A percentile compares a stretch with the other conserved stretches of the same genome.
Evolutionary conservation across 2,329 filamentous ascomycete species (phyloP).

Genomic region (Cadophora sp.): DNA sequence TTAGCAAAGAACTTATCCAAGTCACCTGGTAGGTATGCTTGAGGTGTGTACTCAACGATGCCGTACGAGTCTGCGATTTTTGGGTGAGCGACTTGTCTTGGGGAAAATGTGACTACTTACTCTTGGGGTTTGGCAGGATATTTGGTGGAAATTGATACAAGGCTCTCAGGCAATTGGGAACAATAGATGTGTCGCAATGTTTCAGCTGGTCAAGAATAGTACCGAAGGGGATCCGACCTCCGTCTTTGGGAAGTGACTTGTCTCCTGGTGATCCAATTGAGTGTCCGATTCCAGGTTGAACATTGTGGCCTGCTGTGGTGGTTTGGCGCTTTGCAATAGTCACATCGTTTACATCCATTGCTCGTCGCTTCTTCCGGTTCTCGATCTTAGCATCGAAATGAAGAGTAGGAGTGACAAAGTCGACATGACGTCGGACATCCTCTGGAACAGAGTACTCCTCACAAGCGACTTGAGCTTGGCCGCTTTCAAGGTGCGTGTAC

Average conservation of each 20-base stretch:
- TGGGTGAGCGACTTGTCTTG: background rate
- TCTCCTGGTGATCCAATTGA: slow-evolving; percentile 43
- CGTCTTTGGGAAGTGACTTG: slow-evolving; percentile 45
- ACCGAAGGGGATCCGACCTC: slow-evolving; percentile 28
- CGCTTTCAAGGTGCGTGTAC: slow-evolving; percentile 32
- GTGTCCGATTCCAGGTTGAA: slow-evolving; percentile 52
- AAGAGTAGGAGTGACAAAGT: slow-evolving; percentile 33
- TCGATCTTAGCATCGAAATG: slow-evolving; percentile 32
- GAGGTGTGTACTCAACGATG: slow-evolving; percentile 58
- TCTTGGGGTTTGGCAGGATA: background rate
- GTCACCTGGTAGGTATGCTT: slow-evolving; percentile 59
- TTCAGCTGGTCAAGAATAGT: slow-evolving; percentile 24
- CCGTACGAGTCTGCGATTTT: slow-evolving; percentile 52
- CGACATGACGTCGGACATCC: slow-evolving; percentile 27
- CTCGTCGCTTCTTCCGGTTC: slow-evolving; percentile 24
- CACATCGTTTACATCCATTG: slow-evolving; percentile 10
- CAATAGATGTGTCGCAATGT: slow-evolving; percentile 34
- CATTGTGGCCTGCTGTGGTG: slow-evolving; percentile 14
- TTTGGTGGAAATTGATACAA: slow-evolving; percentile 18
- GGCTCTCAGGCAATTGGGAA: slow-evolving; percentile 31
- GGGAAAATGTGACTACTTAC: background rate
- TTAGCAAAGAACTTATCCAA: slow-evolving; percentile 56
- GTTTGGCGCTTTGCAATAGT: slow-evolving; percentile 14
- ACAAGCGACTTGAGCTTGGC: slow-evolving; percentile 32
- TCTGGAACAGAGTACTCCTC: slow-evolving; percentile 32